phyloP scores from a whole-genome alignment of 805 yeast species.

The Henningerozyma blattae region DNA sequence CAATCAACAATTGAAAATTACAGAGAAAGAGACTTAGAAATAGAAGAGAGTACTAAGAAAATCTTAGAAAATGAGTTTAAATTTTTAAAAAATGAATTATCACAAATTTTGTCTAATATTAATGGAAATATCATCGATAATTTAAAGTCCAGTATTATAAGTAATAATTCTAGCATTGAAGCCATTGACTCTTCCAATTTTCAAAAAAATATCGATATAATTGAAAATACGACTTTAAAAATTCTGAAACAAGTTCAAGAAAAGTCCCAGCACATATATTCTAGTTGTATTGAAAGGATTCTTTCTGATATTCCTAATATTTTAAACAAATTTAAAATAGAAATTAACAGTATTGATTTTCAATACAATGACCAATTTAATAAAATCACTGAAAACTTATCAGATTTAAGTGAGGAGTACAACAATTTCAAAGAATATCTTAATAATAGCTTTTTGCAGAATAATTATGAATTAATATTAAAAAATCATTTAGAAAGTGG shows the following conservation, averaged over 20 bases:
- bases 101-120: conserved; percentile 8
- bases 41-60: conserved; percentile 6
- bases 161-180: too few relatives aligned
- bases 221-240: conserved; percentile 11
- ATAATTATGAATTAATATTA: conserved; percentile 16
- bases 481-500: conserved; percentile 16
- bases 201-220: conserved; percentile 8
- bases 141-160: too few relatives aligned
- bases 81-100: not conserved
- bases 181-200: too few relatives aligned
- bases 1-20: conserved; percentile 12
- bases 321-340: conserved; percentile 10
- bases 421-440: conserved; percentile 21
- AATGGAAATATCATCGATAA: conserved; percentile 6
- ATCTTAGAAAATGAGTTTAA: conserved; percentile 14
- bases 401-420: conserved; percentile 23
- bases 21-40: conserved; percentile 20
- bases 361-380: conserved; percentile 9
- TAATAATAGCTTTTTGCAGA: conserved; percentile 19
- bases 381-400: conserved; percentile 16
- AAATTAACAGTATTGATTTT: conserved; percentile 10
- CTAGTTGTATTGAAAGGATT: conserved; percentile 14
- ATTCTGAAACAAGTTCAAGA: conserved; percentile 9
- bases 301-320: conserved; percentile 14
- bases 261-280: conserved; percentile 13